These are phyloP conservation scores for Debaryomycetaceae sp. DNA, from an alignment of 1,139 yeast species.

Conservation along the genomic window DNA sequence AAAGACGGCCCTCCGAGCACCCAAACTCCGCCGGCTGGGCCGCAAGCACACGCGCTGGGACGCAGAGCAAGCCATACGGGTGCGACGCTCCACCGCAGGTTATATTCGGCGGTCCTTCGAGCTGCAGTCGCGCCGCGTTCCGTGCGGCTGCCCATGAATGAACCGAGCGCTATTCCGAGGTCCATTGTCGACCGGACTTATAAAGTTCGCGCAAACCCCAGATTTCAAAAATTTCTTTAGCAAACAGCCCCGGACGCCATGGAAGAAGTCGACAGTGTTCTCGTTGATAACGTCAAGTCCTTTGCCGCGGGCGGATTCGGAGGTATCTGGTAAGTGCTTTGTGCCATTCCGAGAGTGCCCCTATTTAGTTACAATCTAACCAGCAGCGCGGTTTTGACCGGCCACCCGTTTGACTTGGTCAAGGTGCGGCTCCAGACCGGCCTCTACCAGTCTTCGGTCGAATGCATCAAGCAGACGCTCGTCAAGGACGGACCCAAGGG, in stretches of 20 bases:
- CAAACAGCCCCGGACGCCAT: too few species aligned
- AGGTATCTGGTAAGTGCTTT: slow-evolving; percentile 36
- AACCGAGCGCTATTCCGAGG: slow-evolving; percentile 9
- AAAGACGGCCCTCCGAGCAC: too few species aligned
- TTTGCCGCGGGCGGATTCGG: slow-evolving; percentile 83
- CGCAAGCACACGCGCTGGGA: too few species aligned
- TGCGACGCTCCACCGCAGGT: too few species aligned
- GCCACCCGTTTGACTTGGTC: slow-evolving; percentile 92
- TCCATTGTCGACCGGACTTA: slow-evolving; percentile 10
- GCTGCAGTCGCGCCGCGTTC: too few species aligned
- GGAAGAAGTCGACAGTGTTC: slow-evolving; percentile 49
- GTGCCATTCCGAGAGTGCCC: neutral
- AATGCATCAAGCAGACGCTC: slow-evolving; percentile 67
- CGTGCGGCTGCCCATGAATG: too few species aligned
- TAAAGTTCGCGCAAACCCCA: slow-evolving; percentile 6
- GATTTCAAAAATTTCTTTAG: slow-evolving; percentile 5
- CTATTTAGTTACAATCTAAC: slow-evolving; percentile 1
- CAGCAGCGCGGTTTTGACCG: slow-evolving; percentile 75
- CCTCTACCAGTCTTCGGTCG: slow-evolving; percentile 53
- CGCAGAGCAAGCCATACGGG: too few species aligned
- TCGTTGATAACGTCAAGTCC: slow-evolving; percentile 61
- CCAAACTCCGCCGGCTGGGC: too few species aligned
- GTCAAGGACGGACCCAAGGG: slow-evolving; percentile 73
- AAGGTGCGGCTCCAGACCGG: slow-evolving; percentile 89
- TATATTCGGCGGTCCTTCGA: too few species aligned